Percentiles rank a stretch among this genome's conserved stretches.
These are phyloP conservation scores for Pyrenochaeta sp. DNA, from an alignment of 2,329 filamentous ascomycete genomes.

Conservation along the genomic window DNA sequence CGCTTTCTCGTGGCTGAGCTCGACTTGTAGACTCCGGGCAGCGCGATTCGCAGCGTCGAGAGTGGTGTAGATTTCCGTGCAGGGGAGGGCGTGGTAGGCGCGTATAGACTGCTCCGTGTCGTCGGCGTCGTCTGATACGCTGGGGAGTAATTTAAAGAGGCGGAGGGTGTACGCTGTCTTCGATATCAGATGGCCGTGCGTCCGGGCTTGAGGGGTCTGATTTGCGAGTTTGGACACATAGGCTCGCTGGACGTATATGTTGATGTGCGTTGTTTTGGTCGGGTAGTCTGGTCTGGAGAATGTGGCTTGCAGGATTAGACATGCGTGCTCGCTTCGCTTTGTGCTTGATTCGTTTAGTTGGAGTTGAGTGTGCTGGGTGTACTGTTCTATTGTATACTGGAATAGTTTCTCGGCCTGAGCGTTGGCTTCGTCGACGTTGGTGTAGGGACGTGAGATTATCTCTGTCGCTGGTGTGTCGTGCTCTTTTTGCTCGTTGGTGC, in stretches of 20 bases:
- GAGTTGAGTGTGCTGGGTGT: slow-evolving; percentile 6
- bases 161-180: slow-evolving; percentile 33
- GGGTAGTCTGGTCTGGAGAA: slow-evolving; percentile 21
- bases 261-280: slow-evolving; percentile 12
- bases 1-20: slow-evolving; percentile 30
- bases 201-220: slow-evolving; percentile 1
- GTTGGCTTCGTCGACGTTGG: slow-evolving; percentile 27
- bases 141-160: slow-evolving; percentile 24
- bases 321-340: slow-evolving; percentile 20
- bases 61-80: slow-evolving; percentile 33
- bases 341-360: slow-evolving; percentile 10
- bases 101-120: slow-evolving; percentile 6
- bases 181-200: slow-evolving; percentile 19
- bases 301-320: slow-evolving; percentile 8
- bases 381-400: slow-evolving; percentile 6
- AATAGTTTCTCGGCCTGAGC: slow-evolving; percentile 20
- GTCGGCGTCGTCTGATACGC: not conserved
- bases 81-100: slow-evolving; percentile 14
- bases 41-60: slow-evolving; percentile 35
- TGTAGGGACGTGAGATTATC: slow-evolving; percentile 15
- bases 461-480: slow-evolving; percentile 1
- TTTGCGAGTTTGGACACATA: slow-evolving; percentile 20
- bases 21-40: slow-evolving; percentile 34
- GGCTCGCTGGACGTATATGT: slow-evolving; percentile 30
- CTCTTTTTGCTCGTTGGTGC: slow-evolving; percentile 12